Evolutionary conservation across 164 flowering plant species (phyloP), one percentile per base, ranked within the genome.

Genomic region (Umbellularia californica): DNA sequence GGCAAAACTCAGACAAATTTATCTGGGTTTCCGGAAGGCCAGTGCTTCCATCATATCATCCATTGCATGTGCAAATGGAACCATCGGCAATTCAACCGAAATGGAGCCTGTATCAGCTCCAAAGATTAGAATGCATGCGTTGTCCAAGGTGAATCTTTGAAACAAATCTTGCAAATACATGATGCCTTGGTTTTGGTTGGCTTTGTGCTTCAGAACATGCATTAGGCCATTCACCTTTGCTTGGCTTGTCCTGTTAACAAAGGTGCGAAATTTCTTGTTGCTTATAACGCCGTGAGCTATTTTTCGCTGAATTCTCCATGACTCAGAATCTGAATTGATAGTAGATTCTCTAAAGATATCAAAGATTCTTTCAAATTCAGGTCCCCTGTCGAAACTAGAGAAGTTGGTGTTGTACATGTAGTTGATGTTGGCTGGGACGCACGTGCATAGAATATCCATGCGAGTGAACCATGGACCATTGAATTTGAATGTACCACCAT

Each of bases 261-360:
- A 65, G 14, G 13, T 33, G 2, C 73, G 70, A n/a, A 79, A 73
- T 1, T 70, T 73, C 27, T 50, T 70, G 2, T 63, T 58, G 9
- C 55, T 30, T 20, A 79, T 19, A 11, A 41, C 41, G 3, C 25
- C 22, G 30, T 73, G 75, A 12, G 47, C 67, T 72, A 60, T 58
- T 70, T 73, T 76, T 30, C 82, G 69, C 58, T 70, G 79, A 13
- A 28, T 28, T 35, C 60, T 47, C 79, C 82, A 79, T 11, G 60
- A 7, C 2, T 73, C 77, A 6, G 22, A 58, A 28, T 87, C 91
- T 1, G 82, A 33, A 12, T 74, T 78, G 72, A 88, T 77, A 3
- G 87, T 83, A 28, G 85, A 89, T 33, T 84, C 87, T 52, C 89
- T 89, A 24, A 85, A 71, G 10, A 78, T 58, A 14, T 84, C 87